Percentiles rank a stretch among this genome's conserved stretches.
phyloP scores from a whole-genome alignment of 2,329 filamentous ascomycete genomes.

The Akanthomyces uredinophilus region DNA sequence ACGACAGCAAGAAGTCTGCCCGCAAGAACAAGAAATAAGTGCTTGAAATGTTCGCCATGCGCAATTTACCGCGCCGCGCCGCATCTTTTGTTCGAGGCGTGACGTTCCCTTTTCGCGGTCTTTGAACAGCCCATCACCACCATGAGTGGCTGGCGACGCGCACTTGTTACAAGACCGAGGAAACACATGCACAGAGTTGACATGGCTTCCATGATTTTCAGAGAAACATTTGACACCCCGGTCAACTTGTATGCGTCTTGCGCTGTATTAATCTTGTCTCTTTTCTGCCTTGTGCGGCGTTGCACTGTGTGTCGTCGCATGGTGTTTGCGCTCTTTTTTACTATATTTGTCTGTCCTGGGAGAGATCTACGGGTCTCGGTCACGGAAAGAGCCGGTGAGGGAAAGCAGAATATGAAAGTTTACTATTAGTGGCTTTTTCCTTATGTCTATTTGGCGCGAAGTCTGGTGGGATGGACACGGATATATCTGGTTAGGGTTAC shows the following conservation, averaged over 20 bases:
- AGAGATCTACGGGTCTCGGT: neutral
- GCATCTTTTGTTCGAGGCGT: constrained; percentile 1
- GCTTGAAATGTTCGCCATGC: neutral
- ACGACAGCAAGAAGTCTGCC: constrained; percentile 56
- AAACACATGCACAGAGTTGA: neutral
- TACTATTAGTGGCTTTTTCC: neutral
- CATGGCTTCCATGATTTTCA: neutral
- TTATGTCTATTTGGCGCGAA: constrained; percentile 6
- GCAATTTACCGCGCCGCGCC: neutral
- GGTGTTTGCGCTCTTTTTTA: neutral
- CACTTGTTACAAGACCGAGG: neutral
- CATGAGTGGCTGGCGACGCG: neutral
- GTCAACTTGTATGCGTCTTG: neutral
- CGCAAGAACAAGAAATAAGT: constrained; percentile 52
- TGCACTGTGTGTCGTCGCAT: neutral
- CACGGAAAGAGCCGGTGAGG: neutral
- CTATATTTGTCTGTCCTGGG: neutral
- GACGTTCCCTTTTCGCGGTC: constrained; percentile 13
- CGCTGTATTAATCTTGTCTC: neutral
- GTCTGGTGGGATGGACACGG: constrained; percentile 5
- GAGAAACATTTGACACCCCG: neutral
- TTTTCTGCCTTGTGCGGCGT: neutral
- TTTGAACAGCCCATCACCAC: neutral
- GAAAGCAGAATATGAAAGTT: neutral
- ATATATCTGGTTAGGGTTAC: constrained; percentile 11